phyloP scores from a whole-genome alignment of 768 basidiomycete genomes.

The Amanita brunnescens region DNA sequence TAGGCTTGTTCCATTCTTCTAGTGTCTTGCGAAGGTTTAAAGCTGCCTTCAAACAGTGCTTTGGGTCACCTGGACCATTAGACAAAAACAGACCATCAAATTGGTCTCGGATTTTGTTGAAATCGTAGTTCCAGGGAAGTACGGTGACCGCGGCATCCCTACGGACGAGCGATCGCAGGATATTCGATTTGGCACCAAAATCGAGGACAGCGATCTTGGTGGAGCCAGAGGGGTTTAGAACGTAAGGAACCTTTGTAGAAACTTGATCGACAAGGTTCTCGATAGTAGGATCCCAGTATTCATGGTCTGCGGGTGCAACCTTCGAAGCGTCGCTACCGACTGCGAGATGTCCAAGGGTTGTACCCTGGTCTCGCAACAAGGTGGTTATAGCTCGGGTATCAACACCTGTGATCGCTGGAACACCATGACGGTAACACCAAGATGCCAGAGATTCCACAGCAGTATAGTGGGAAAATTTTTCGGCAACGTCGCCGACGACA shows the following conservation, averaged over 20 bases:
- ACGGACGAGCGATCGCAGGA: slow-evolving; percentile 83
- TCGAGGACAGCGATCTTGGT: slow-evolving; percentile 94
- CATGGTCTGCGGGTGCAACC: slow-evolving; percentile 49
- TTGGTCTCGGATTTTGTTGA: slow-evolving; percentile 82
- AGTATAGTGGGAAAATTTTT: slow-evolving; percentile 89
- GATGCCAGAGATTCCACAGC: slow-evolving; percentile 88
- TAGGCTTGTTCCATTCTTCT: slow-evolving; percentile 83
- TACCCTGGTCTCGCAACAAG: slow-evolving; percentile 92
- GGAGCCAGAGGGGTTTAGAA: slow-evolving; percentile 79
- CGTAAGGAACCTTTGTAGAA: slow-evolving; percentile 78
- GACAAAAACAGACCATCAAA: slow-evolving; percentile 94
- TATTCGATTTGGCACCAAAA: slow-evolving; percentile 97
- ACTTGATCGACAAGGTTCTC: slow-evolving; percentile 94
- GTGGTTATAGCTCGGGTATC: slow-evolving; percentile 96
- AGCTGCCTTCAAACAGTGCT: slow-evolving; percentile 80
- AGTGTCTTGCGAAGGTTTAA: slow-evolving; percentile 74
- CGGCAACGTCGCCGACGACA: slow-evolving; percentile 90
- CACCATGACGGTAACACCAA: slow-evolving; percentile 86
- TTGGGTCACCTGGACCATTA: slow-evolving; percentile 95
- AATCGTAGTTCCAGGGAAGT: slow-evolving; percentile 96
- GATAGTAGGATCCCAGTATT: slow-evolving; percentile 87
- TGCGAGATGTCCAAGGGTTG: slow-evolving; percentile 87
- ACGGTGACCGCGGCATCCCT: slow-evolving; percentile 92
- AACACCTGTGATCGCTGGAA: slow-evolving; percentile 94
- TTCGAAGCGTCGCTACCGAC: slow-evolving; percentile 63